Base-by-base conservation (phyloP, 805 yeast species). In the Barnettozyma salicaria region DNA sequence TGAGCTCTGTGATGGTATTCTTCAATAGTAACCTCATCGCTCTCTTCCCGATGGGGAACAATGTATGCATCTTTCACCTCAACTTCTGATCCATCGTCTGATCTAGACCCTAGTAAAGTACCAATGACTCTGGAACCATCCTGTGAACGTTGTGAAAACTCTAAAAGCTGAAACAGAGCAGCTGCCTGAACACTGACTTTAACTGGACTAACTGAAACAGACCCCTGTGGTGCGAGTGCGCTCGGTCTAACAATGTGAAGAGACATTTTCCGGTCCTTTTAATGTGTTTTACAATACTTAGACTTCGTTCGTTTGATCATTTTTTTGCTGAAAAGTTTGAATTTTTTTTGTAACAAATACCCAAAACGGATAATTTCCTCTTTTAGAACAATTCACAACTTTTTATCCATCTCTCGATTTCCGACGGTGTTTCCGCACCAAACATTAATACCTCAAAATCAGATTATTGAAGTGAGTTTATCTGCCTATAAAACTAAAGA, bases 21-120 rank as follows among this genome's bases (percentile, higher is more conserved):
- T 55, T 80, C 89, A 43, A 87, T 78, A 41, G 80, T 72, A 44
- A 87, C 75, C 47, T 85, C 80, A 43, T 82, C 92, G 27, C 78
- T 85, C 34, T 71, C 71, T 56, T 83, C 94, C 34, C 65, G 67
- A 53, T 85, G 85, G 30, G 95, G 92, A 40, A 87, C 92, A 58
- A 85, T 72, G 60, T 80, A 87, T 14, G 87, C 82, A 44, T 77
- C 83, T 55, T 76, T 73, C 50, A 87, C 66, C 51, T 80, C 90
- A 30, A 83, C 69, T 50, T 74, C 81, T 13, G 74, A 64, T 11
- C 94, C 94, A 56, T 86, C 95, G 43, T 86, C 95, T 19, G 89
- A 80, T 58, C 95, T 73, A 32, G 72, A 62, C 23, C 96, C 96
- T 32, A 87, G 66, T 42, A 87, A 69, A 11, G 95, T 83, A 43